Percentiles rank a stretch among this genome's conserved stretches.
Evolutionary conservation across 2,329 filamentous ascomycete genomes (phyloP).

Genomic region (Hymenoscyphus scutula): DNA sequence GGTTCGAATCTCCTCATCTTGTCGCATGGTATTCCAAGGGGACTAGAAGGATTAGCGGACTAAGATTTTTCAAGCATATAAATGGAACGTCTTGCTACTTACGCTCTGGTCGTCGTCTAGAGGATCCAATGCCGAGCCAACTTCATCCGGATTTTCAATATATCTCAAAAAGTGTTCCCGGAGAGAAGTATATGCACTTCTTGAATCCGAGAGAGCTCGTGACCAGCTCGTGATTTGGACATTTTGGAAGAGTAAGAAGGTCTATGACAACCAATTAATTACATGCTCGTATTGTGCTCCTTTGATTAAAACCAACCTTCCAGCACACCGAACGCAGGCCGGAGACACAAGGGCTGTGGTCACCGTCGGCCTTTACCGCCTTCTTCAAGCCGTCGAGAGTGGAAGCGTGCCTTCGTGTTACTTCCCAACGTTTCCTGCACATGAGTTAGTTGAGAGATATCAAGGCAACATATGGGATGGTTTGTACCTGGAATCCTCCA

Average conservation of each 20-base stretch:
- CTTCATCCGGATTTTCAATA: slow-evolving; percentile 79
- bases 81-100: slow-evolving; percentile 25
- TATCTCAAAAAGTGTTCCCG: slow-evolving; percentile 75
- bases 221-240: slow-evolving; percentile 66
- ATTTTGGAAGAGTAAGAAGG: slow-evolving; percentile 75
- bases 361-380: slow-evolving; percentile 60
- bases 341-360: slow-evolving; percentile 61
- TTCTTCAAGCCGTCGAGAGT: slow-evolving; percentile 61
- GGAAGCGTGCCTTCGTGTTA: slow-evolving; percentile 56
- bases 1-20: slow-evolving; percentile 77
- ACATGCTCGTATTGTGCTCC: background rate
- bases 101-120: slow-evolving; percentile 74
- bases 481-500: slow-evolving; percentile 52
- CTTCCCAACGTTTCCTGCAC: slow-evolving; percentile 64
- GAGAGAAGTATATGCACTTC: slow-evolving; percentile 70
- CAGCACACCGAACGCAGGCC: slow-evolving; percentile 86
- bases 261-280: slow-evolving; percentile 45
- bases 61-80: background rate
- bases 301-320: slow-evolving; percentile 59
- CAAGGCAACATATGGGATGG: background rate
- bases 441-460: slow-evolving; percentile 23
- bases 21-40: slow-evolving; percentile 83
- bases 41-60: slow-evolving; percentile 57
- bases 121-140: slow-evolving; percentile 75
- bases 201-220: slow-evolving; percentile 62